phyloP scores from a whole-genome alignment of 495 filamentous ascomycete species.

The Podospora tetraspora region DNA sequence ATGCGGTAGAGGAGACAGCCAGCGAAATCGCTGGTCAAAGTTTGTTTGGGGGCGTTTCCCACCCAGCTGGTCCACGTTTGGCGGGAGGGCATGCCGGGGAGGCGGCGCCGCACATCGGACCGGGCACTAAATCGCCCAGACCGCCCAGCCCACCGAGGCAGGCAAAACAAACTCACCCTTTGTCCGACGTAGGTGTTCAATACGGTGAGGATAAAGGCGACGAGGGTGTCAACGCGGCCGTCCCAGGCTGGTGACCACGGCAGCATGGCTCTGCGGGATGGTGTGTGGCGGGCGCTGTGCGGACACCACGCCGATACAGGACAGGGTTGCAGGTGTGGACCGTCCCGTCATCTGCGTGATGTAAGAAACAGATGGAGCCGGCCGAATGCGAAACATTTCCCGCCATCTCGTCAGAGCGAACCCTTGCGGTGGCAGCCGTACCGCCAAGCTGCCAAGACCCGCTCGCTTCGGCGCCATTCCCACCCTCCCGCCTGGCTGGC shows the following conservation, averaged over 20 bases:
- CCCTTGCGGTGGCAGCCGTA: conserved; percentile 1
- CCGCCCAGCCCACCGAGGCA: too few species aligned
- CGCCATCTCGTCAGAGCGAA: conserved; percentile 13
- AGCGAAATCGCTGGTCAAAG: too few species aligned
- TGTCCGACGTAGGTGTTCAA: not conserved
- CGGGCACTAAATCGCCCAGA: too few species aligned
- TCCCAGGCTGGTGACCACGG: not conserved
- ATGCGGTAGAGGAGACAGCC: too few species aligned
- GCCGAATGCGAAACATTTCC: conserved; percentile 23
- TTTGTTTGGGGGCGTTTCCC: too few species aligned
- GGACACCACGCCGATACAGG: not conserved
- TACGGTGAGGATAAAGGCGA: not conserved
- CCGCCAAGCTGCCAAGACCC: conserved; percentile 8
- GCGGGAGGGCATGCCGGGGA: too few species aligned
- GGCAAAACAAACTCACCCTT: not conserved
- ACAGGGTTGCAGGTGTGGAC: conserved; percentile 15
- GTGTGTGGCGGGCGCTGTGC: not conserved
- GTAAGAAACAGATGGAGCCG: conserved; percentile 17
- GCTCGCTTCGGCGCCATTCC: conserved; percentile 7
- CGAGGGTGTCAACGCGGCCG: not conserved
- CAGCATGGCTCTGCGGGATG: not conserved
- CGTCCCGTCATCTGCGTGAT: conserved; percentile 22
- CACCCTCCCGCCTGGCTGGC: not conserved
- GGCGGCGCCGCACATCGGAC: not conserved
- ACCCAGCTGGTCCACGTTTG: too few species aligned